phyloP scores from a whole-genome alignment of 169 alveolate species.

The Babesia sp. region DNA sequence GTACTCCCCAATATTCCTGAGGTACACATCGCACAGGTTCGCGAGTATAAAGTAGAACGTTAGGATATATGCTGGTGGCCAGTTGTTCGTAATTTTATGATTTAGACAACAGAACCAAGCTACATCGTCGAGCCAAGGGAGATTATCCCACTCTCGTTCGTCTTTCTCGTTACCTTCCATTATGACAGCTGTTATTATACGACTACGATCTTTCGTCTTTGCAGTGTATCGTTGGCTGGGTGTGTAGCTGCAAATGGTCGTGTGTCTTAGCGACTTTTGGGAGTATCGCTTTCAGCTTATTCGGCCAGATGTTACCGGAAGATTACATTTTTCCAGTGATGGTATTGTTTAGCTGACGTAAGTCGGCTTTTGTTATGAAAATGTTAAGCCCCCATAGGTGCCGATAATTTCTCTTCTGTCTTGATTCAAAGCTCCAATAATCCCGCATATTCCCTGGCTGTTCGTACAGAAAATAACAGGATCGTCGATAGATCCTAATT shows the following conservation, averaged over 20 bases:
- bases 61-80: constrained; percentile 31
- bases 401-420: neutral
- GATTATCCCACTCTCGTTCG: neutral
- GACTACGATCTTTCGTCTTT: neutral
- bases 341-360: neutral
- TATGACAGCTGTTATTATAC: neutral
- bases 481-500: no score
- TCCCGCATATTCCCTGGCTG: no score
- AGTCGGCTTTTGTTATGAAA: neutral
- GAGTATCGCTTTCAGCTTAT: neutral
- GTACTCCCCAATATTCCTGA: constrained; percentile 20
- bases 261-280: neutral
- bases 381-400: neutral
- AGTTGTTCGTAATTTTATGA: neutral
- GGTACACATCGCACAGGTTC: constrained; percentile 28
- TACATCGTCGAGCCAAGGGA: constrained; percentile 5
- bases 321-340: neutral
- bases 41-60: constrained; percentile 11
- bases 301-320: no score
- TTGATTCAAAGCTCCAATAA: neutral
- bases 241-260: neutral
- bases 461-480: no score
- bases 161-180: constrained; percentile 4
- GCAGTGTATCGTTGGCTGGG: neutral
- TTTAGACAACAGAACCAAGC: constrained; percentile 47